Percentiles rank a stretch among this genome's conserved stretches.
phyloP scores from a whole-genome alignment of 2,329 filamentous ascomycete genomes.

The Fusarium domesticum region DNA sequence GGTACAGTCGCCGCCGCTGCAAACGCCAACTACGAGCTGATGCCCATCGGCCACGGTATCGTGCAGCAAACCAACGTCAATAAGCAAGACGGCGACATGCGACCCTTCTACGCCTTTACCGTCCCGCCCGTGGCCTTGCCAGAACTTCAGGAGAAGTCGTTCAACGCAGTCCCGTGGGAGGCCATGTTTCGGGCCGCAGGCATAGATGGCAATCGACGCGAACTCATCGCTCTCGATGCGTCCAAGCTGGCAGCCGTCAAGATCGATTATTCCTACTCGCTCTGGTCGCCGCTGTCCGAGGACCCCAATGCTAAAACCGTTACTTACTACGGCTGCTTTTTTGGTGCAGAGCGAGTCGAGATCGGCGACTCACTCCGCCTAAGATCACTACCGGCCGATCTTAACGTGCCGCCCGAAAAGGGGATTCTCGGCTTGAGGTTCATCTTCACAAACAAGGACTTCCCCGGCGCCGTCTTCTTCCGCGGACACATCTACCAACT shows the following conservation, averaged over 20 bases:
- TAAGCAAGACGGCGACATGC: constrained; percentile 42
- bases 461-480: constrained; percentile 39
- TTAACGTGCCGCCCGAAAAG: constrained; percentile 32
- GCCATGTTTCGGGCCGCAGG: constrained; percentile 33
- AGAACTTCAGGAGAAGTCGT: constrained; percentile 39
- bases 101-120: constrained; percentile 51
- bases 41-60: constrained; percentile 41
- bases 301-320: constrained; percentile 33
- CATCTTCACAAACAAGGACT: constrained; percentile 39
- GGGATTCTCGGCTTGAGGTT: constrained; percentile 39
- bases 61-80: constrained; percentile 38
- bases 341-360: constrained; percentile 50
- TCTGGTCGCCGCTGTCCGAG: constrained; percentile 41
- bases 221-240: constrained; percentile 46
- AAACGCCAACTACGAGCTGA: constrained; percentile 35
- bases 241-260: constrained; percentile 51
- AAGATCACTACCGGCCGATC: constrained; percentile 39
- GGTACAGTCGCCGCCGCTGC: constrained; percentile 41
- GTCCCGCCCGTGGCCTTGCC: constrained; percentile 43
- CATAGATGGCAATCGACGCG: constrained; percentile 38
- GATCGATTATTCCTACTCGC: constrained; percentile 48
- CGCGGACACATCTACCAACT: constrained; percentile 41
- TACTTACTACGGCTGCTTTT: constrained; percentile 47
- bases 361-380: constrained; percentile 49
- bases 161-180: constrained; percentile 45